Evolutionary conservation across 345 rosid species (phyloP).

Genomic region (Capsella bursapastoris): DNA sequence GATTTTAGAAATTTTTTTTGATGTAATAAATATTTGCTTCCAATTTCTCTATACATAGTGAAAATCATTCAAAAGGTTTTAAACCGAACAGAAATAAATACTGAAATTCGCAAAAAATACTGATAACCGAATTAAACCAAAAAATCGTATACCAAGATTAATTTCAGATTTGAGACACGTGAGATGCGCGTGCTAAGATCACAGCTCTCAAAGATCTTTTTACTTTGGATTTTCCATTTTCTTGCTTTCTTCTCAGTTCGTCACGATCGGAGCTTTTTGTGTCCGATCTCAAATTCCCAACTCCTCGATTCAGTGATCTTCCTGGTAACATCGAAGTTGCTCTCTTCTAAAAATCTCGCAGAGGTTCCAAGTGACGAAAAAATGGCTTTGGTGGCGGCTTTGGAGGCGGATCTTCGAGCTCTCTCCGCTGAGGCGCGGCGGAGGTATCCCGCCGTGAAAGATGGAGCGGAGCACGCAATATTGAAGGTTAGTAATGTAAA

Average conservation of each 20-base stretch:
- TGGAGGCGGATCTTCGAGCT: slow-evolving; percentile 98
- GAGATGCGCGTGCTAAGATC: slow-evolving; percentile 36
- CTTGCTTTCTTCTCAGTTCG: slow-evolving; percentile 1
- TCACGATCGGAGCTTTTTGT: slow-evolving; percentile 36
- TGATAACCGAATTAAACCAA: too few relatives aligned
- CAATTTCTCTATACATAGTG: too few relatives aligned
- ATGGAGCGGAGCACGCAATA: slow-evolving; percentile 94
- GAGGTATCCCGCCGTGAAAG: slow-evolving; percentile 89
- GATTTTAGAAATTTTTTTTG: too few relatives aligned
- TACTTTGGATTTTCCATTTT: slow-evolving; percentile 20
- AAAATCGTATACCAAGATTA: not conserved
- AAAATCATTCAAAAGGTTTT: too few relatives aligned
- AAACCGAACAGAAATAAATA: too few relatives aligned
- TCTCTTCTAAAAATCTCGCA: slow-evolving; percentile 24
- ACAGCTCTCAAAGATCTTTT: slow-evolving; percentile 31
- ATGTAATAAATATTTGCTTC: too few relatives aligned
- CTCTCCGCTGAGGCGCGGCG: slow-evolving; percentile 98
- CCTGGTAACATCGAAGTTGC: slow-evolving; percentile 11
- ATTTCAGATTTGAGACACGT: slow-evolving; percentile 29
- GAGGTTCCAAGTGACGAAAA: slow-evolving; percentile 28
- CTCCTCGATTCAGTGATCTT: not conserved
- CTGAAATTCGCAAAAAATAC: too few relatives aligned
- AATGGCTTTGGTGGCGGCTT: slow-evolving; percentile 93
- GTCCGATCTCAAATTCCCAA: slow-evolving; percentile 44
- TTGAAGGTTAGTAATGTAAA: slow-evolving; percentile 61